Percentiles rank a stretch among this genome's conserved stretches.
Conservation (phyloP, 2,329 filamentous ascomycete genomes). For the Emydomyces testavorans region DNA sequence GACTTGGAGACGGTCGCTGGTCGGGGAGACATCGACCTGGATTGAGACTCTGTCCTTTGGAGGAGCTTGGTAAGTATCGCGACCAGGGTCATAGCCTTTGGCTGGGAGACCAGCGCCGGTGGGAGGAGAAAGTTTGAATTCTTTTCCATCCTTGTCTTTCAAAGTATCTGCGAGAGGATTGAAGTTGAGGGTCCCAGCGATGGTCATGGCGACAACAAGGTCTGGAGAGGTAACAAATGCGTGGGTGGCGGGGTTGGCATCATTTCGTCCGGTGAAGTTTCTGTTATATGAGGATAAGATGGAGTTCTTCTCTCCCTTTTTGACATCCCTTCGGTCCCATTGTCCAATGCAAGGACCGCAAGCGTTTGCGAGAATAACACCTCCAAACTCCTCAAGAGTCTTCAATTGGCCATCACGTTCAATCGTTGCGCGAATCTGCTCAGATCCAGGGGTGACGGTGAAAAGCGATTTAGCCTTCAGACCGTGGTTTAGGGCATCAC, state of each 20-base stretch:
- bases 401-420: slow-evolving; percentile 79
- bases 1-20: slow-evolving; percentile 87
- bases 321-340: slow-evolving; percentile 87
- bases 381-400: slow-evolving; percentile 93
- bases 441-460: slow-evolving; percentile 89
- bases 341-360: slow-evolving; percentile 89
- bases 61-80: slow-evolving; percentile 92
- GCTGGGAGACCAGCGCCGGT: slow-evolving; percentile 68
- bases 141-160: slow-evolving; percentile 91
- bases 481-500: slow-evolving; percentile 81
- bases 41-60: slow-evolving; percentile 65
- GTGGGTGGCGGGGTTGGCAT: slow-evolving; percentile 88
- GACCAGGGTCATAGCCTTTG: slow-evolving; percentile 77
- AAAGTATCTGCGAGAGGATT: slow-evolving; percentile 88
- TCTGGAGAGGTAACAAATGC: slow-evolving; percentile 88
- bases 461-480: slow-evolving; percentile 89
- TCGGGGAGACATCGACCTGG: slow-evolving; percentile 70
- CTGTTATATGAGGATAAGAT: slow-evolving; percentile 99
- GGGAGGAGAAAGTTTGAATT: slow-evolving; percentile 77
- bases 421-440: slow-evolving; percentile 92
- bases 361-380: slow-evolving; percentile 87
- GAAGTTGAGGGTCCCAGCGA: slow-evolving; percentile 78
- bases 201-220: slow-evolving; percentile 72
- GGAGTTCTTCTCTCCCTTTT: slow-evolving; percentile 91
- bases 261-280: slow-evolving; percentile 98